phyloP scores from a whole-genome alignment of 176 grass and related monocot species.

The Eragrostis nindensis region DNA sequence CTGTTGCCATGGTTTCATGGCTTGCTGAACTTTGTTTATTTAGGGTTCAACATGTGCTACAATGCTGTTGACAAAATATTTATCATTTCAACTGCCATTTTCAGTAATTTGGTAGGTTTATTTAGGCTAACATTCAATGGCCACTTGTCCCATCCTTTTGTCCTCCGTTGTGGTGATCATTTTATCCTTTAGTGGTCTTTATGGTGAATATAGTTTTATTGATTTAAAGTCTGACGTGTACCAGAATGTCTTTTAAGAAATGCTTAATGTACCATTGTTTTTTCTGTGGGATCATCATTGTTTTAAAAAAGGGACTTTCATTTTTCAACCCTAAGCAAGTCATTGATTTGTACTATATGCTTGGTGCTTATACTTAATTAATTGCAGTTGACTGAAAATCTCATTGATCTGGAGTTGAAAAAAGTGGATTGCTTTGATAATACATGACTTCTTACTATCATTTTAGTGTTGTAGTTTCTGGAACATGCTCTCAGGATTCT shows the following conservation, averaged over 20 bases:
- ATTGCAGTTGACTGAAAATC: not conserved
- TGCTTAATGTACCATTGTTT: not conserved
- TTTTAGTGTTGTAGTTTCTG: constrained; percentile 6
- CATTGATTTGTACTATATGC: constrained; percentile 4
- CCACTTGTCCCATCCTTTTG: not conserved
- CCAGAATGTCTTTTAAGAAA: constrained; percentile 9
- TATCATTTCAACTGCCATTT: not conserved
- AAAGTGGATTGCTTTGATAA: constrained; percentile 21
- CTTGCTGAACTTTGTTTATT: not conserved
- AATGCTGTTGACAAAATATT: constrained; percentile 11
- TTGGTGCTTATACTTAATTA: constrained; percentile 11
- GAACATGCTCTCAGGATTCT: not conserved
- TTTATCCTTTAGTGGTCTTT: not conserved
- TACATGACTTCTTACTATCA: not conserved
- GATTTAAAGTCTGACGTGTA: constrained; percentile 18
- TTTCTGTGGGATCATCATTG: not conserved
- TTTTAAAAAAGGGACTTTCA: too few species aligned
- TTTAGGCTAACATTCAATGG: not conserved
- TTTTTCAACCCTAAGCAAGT: not conserved
- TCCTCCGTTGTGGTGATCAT: not conserved
- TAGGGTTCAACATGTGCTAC: not conserved
- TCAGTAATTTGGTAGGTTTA: not conserved
- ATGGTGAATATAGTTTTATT: not conserved
- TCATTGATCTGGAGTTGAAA: constrained; percentile 14
- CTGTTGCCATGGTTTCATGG: not conserved